Evolutionary conservation across 345 rosid genomes (phyloP).

Genomic region (Corymbia maculata): DNA sequence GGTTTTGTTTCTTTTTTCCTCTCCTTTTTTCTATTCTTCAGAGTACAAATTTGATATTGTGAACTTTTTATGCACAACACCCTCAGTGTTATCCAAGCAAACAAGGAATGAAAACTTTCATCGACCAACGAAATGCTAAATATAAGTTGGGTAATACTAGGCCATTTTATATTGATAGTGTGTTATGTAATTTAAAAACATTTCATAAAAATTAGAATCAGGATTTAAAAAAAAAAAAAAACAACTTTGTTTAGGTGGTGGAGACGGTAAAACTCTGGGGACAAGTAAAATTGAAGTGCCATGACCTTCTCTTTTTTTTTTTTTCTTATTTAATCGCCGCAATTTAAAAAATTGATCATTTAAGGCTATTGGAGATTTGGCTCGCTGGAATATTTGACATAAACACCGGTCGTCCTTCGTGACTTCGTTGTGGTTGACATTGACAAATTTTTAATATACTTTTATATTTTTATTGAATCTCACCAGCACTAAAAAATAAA

Average conservation of each 20-base stretch:
- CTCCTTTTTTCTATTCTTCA: background rate
- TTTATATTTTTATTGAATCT: no score
- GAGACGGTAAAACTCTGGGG: background rate
- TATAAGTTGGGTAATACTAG: background rate
- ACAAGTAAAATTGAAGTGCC: no score
- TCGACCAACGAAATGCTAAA: background rate
- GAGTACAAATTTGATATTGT: background rate
- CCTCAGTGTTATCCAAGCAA: background rate
- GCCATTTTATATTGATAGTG: background rate
- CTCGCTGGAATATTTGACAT: no score
- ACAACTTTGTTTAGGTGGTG: background rate
- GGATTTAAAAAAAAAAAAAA: background rate
- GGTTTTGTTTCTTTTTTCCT: constrained; percentile 3
- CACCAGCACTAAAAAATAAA: no score
- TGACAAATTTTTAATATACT: no score
- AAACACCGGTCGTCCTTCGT: no score
- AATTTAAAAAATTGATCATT: no score
- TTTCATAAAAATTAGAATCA: background rate
- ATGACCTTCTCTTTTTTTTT: no score
- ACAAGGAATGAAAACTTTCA: background rate
- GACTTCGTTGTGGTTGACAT: no score
- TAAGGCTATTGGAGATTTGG: no score
- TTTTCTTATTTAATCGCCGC: no score
- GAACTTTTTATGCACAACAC: background rate
- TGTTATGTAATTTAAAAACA: background rate